Base-by-base conservation (phyloP, 2,329 filamentous ascomycete species). In the Coniochaeta hoffmannii region DNA sequence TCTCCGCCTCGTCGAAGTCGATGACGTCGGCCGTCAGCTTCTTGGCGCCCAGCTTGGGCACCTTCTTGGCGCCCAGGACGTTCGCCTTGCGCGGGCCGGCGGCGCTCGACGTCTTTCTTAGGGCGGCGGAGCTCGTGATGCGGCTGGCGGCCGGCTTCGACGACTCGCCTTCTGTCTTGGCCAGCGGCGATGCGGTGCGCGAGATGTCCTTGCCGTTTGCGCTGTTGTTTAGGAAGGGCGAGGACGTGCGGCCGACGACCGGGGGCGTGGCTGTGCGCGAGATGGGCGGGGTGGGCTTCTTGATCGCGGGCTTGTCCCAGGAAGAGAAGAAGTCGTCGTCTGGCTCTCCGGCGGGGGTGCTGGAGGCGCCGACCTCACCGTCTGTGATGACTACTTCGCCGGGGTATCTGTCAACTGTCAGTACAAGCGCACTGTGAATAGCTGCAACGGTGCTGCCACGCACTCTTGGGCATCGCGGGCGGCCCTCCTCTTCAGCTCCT, bases 241-340 rank as follows among this genome's bases (percentile, higher is more conserved):
- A 97, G 4, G 85, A 82, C 11, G 88, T 92, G 63, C 92, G 87
- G 32, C 49, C 49, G 63, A 89, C 80, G 11, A 89, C 83, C 3
- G 89, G 87, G 14, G 93, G 93, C 2, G 94, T 97, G 53, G 85
- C 86, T 44, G 90, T 94, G 66, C 94, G 87, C 35, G 93, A 97
- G 44, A 94, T 82, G 15, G 94, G 93, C 62, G 96, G 96, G 61
- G 90, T 97, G 34, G 93, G 93, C 64, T 91, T 86, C 80, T 97
- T 99, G 74, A 99, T 95, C 4, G 91, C 83, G 22, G 94, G 94
- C 76, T 97, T 97, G 68, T 97, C 94, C 94, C 93, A 99, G 0
- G 91, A 97, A 10, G 93, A 96, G 75, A 99, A 99, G 79, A 99
- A 99, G 70, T 97, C 94, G 66, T 97, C 92, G 19, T 87, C 86